A percentile compares a stretch with the other conserved stretches of the same genome.
Evolutionary conservation across 352 stramenopile genomes (phyloP).

Genomic region (Phytophthora cryptogea): DNA sequence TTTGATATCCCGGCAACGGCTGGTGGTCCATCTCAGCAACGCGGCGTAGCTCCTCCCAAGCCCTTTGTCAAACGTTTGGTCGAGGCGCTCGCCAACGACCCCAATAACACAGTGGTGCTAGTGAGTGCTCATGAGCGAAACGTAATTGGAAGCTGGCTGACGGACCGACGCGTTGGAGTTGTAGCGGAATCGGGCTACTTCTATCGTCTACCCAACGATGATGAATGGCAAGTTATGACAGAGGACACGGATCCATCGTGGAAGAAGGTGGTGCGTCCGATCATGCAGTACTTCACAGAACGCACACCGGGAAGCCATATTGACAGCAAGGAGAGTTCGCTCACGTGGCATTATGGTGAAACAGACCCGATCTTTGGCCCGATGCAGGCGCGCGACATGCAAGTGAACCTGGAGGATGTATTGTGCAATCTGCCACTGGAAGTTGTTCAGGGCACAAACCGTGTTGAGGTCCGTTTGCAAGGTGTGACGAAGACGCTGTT

Average conservation of each 20-base stretch:
- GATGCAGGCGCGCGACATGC: slow-evolving; percentile 88
- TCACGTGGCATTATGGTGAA: slow-evolving; percentile 75
- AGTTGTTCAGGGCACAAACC: slow-evolving; percentile 78
- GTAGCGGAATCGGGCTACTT: slow-evolving; percentile 70
- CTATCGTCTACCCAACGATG: slow-evolving; percentile 52
- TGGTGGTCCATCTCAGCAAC: slow-evolving; percentile 43
- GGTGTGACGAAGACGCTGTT: slow-evolving; percentile 68
- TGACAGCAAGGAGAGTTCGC: slow-evolving; percentile 63
- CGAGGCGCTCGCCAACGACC: slow-evolving; percentile 53
- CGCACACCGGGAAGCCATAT: slow-evolving; percentile 72
- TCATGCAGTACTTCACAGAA: slow-evolving; percentile 80
- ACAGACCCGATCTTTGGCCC: slow-evolving; percentile 77
- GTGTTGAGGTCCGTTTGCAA: slow-evolving; percentile 74
- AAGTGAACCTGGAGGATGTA: slow-evolving; percentile 88
- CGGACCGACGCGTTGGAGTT: slow-evolving; percentile 54
- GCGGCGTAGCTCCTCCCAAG: slow-evolving; percentile 58
- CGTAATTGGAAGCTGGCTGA: slow-evolving; percentile 81
- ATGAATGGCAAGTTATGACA: slow-evolving; percentile 63
- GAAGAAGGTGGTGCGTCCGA: slow-evolving; percentile 74
- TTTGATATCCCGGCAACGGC: slow-evolving; percentile 44
- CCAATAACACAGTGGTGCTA: slow-evolving; percentile 63
- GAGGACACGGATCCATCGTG: slow-evolving; percentile 66
- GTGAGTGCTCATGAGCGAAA: slow-evolving; percentile 65
- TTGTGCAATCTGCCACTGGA: slow-evolving; percentile 81
- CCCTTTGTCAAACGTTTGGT: slow-evolving; percentile 66